Conservation (phyloP, 2,329 filamentous ascomycete species). For the Colletotrichum liaoningense region DNA sequence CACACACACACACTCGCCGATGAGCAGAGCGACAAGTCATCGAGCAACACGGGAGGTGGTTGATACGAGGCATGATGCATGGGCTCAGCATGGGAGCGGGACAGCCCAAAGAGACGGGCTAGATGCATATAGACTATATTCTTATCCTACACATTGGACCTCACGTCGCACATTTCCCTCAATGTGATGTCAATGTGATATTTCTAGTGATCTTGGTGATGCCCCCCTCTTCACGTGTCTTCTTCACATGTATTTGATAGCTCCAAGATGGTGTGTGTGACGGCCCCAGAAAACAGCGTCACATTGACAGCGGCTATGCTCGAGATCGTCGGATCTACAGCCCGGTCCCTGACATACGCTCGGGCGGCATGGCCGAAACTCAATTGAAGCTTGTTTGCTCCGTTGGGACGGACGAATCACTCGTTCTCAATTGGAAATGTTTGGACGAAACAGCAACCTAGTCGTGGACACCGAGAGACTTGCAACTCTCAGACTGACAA, state of each 20-base stretch:
- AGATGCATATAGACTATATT: constrained; percentile 32
- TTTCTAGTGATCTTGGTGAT: not conserved
- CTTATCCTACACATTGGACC: not conserved
- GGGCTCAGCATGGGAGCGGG: constrained; percentile 25
- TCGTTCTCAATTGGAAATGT: not conserved
- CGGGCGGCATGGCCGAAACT: constrained; percentile 6
- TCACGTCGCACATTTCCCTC: not conserved
- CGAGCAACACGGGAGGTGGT: constrained; percentile 7
- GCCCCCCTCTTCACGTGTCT: no score
- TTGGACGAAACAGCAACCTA: not conserved
- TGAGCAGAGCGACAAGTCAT: constrained; percentile 17
- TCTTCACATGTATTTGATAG: no score
- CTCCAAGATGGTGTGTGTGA: not conserved
- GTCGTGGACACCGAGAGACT: not conserved
- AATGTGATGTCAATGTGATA: not conserved
- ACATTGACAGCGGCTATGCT: constrained; percentile 25
- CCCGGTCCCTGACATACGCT: not conserved
- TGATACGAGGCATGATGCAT: constrained; percentile 32
- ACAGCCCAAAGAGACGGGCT: constrained; percentile 29
- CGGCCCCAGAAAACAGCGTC: constrained; percentile 26
- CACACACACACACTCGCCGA: constrained; percentile 4
- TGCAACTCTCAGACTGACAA: not conserved
- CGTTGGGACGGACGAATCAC: not conserved
- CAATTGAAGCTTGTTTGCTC: not conserved
- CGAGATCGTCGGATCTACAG: constrained; percentile 21